Base-by-base conservation (phyloP, 257 asterid species). In the Jasminum sambac region DNA sequence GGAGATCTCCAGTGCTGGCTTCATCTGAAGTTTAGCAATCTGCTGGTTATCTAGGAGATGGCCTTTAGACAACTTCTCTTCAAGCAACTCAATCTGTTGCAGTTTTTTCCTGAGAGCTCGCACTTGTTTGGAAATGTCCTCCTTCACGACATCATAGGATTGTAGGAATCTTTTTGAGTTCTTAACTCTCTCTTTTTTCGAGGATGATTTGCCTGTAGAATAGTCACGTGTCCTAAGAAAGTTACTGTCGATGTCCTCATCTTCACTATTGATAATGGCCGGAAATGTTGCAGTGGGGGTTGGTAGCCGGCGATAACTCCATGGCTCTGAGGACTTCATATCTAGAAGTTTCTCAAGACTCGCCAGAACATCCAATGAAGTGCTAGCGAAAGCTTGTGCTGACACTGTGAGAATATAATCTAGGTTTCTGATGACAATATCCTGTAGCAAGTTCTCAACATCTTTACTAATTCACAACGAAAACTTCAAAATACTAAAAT, bases 1-100 rank as follows among this genome's bases (percentile, higher is more conserved):
- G 6, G 89, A 80, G 69, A 68, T 83, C 80, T 95, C 95, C 82
- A 95, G 67, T 40, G 37, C 83, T 44, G 83, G 1, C 85, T 89
- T 82, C 42, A 77, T 84, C 86, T 78, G 91, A 55, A 95, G 88
- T 80, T 95, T 95, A 19, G 80, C 85, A 40, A 91, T 77, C 85
- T 95, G 99, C 84, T 95, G 99, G 77, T 84, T 90, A 81, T 95
- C 99, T 25, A 95, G 90, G 72, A 65, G 65, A 43, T 83, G 86
- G 8, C 99, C 96, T 74, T 83, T 88, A 3, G 79, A 81, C 62
- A 66, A 87, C 81, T 89, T 95, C 58, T 83, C 95, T 84, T 95
- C 98, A 25, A 95, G 97, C 81, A 95, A 86, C 84, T 89, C 95
- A 79, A 95, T 87, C 88, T 91, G 99, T 83, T 95, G 99, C 87